Percentiles rank a stretch among this genome's conserved stretches.
Evolutionary conservation across 768 basidiomycete genomes (phyloP).

Genomic region (Auricularia cornea): DNA sequence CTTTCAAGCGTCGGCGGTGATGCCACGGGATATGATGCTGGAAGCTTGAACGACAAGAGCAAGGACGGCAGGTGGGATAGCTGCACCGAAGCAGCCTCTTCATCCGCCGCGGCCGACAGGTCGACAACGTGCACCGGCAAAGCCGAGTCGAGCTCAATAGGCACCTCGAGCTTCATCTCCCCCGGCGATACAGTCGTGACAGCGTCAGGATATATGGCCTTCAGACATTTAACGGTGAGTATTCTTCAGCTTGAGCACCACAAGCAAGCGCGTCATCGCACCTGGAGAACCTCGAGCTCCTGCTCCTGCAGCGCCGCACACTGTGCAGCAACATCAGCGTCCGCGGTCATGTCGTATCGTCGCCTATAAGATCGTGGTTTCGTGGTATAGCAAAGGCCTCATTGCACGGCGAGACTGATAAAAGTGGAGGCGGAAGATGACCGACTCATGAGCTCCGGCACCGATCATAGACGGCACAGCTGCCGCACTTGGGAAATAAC

Average conservation of each 20-base stretch:
- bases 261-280: too few relatives aligned
- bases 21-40: slow-evolving; percentile 45
- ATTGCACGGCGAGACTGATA: too few relatives aligned
- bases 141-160: slow-evolving; percentile 47
- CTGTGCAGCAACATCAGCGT: neutral
- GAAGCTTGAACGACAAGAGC: slow-evolving; percentile 46
- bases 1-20: slow-evolving; percentile 46
- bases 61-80: slow-evolving; percentile 56
- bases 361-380: neutral
- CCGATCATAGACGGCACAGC: too few relatives aligned
- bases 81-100: slow-evolving; percentile 19
- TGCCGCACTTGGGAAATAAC: too few relatives aligned
- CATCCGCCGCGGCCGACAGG: slow-evolving; percentile 4
- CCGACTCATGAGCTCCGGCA: too few relatives aligned
- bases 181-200: slow-evolving; percentile 31
- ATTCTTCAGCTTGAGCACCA: too few relatives aligned
- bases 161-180: slow-evolving; percentile 50
- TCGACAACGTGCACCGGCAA: slow-evolving; percentile 30
- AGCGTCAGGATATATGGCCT: slow-evolving; percentile 79
- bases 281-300: slow-evolving; percentile 58
- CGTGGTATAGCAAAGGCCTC: neutral
- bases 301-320: slow-evolving; percentile 23
- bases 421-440: too few relatives aligned
- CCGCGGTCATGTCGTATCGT: neutral
- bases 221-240: too few relatives aligned